These are phyloP conservation scores for Magnaporthiopsis poae DNA, from an alignment of 2,329 filamentous ascomycete species.

Conservation along the genomic window DNA sequence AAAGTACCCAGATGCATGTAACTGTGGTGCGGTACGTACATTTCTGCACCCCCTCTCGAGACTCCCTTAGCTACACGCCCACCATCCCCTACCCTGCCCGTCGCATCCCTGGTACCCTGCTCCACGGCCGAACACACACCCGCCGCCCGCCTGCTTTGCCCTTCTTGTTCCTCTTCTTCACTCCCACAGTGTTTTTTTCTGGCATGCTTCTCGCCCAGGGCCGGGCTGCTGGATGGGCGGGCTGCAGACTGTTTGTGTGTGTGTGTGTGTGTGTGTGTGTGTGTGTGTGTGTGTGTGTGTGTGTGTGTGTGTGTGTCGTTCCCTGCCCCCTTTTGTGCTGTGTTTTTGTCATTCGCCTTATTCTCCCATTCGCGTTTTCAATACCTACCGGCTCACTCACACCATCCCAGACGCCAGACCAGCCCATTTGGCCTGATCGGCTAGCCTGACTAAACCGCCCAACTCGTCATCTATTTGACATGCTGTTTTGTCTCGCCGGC, in stretches of 20 bases:
- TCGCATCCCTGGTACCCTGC: neutral
- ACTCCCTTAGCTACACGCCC: neutral
- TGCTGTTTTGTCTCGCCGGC: neutral
- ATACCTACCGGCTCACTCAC: neutral
- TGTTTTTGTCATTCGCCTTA: neutral
- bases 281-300: neutral
- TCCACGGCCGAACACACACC: neutral
- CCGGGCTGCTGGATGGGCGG: neutral
- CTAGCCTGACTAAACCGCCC: neutral
- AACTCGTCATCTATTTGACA: neutral
- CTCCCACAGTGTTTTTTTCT: neutral
- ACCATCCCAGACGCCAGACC: neutral
- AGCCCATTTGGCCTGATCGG: neutral
- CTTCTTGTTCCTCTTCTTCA: neutral
- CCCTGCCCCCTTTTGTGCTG: neutral
- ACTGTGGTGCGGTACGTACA: slow-evolving; percentile 2
- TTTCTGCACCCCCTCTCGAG: neutral
- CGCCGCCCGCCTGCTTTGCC: neutral
- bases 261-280: neutral
- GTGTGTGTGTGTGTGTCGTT: neutral
- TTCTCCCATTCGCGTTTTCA: neutral
- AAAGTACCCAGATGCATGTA: neutral
- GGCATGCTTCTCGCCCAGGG: neutral
- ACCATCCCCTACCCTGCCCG: neutral
- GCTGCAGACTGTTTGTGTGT: neutral